Evolutionary conservation across 352 stramenopile genomes (phyloP).

Genomic region (Globisporangium apiculatum): DNA sequence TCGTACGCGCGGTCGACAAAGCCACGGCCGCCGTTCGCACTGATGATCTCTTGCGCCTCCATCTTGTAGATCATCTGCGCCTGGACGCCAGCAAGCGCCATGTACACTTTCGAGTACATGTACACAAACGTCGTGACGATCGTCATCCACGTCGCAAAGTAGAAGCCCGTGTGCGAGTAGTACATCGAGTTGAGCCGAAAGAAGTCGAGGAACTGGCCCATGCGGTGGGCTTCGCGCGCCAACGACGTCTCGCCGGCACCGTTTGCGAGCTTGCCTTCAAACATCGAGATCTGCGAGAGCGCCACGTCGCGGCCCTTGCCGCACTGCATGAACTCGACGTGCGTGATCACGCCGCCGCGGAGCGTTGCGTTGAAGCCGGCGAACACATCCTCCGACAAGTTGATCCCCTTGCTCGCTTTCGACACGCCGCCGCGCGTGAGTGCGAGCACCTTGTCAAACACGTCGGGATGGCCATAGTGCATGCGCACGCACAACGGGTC

Average conservation of each 20-base stretch:
- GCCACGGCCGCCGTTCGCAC: slow-evolving; percentile 36
- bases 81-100: slow-evolving; percentile 58
- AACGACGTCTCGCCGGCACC: slow-evolving; percentile 65
- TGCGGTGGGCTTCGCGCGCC: slow-evolving; percentile 66
- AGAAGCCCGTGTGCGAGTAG: slow-evolving; percentile 80
- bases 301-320: slow-evolving; percentile 81
- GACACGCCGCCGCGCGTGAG: slow-evolving; percentile 71
- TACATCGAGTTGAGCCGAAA: slow-evolving; percentile 83
- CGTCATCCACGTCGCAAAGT: slow-evolving; percentile 78
- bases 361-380: slow-evolving; percentile 77
- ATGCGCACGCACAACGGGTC: slow-evolving; percentile 70
- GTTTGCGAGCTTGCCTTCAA: slow-evolving; percentile 82
- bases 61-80: slow-evolving; percentile 58
- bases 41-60: slow-evolving; percentile 60
- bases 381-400: slow-evolving; percentile 84
- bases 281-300: slow-evolving; percentile 84
- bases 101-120: slow-evolving; percentile 81
- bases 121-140: slow-evolving; percentile 81
- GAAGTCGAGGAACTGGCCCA: slow-evolving; percentile 79
- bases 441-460: slow-evolving; percentile 76
- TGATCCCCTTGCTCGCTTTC: slow-evolving; percentile 80
- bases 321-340: slow-evolving; percentile 86
- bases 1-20: slow-evolving; percentile 55
- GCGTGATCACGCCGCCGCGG: slow-evolving; percentile 65
- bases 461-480: slow-evolving; percentile 82